Evolutionary conservation across 2,329 filamentous ascomycete species (phyloP), one percentile per base, ranked within the genome.

Genomic region (Xylaria sp.): DNA sequence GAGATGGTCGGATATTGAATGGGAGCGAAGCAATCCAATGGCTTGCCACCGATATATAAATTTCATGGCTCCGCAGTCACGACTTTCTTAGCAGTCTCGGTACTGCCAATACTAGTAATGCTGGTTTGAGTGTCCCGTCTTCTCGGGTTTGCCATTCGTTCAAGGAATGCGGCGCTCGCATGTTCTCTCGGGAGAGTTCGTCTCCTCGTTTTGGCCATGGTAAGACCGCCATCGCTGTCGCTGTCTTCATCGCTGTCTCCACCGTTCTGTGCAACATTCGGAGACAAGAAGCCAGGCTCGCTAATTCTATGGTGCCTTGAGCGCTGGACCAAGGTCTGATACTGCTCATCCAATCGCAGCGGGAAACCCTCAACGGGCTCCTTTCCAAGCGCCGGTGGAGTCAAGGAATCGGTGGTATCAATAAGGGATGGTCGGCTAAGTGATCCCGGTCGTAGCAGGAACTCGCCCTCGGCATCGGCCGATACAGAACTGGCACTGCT

Each of bases 401-500:
- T 83, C 5, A 83, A 74, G 1, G 80, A 81, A 61, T 84, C 82
- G 1, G 78, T 78, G 1, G 80, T 79, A 55, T 82, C 78, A 30
- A 83, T 74, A 1, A 81, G 70, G 9, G 79, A 74, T 1, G 76
- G 72, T 16, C 75, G 74, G 2, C 74, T 74, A 5, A 81, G 73
- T 4, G 77, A 73, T 4, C 78, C 79, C 8, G 81, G 81, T 19
- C 73, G 76, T 57, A 79, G 73, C 2, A 86, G 74, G 46, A 85
- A 82, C 53, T 87, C 85, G 1, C 80, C 82, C 63, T 88, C 85
- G 19, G 81, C 75, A 65, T 87, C 85, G 0, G 82, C 83, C 11
- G 83, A 87, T 8, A 87, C 79, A 2, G 85, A 88, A 67, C 84
- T 86, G 7, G 84, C 83, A 9, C 84, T 83, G 59, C 84, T 87